Conservation (phyloP, 83 land plant genomes). For the Isoetes engelmannii region DNA sequence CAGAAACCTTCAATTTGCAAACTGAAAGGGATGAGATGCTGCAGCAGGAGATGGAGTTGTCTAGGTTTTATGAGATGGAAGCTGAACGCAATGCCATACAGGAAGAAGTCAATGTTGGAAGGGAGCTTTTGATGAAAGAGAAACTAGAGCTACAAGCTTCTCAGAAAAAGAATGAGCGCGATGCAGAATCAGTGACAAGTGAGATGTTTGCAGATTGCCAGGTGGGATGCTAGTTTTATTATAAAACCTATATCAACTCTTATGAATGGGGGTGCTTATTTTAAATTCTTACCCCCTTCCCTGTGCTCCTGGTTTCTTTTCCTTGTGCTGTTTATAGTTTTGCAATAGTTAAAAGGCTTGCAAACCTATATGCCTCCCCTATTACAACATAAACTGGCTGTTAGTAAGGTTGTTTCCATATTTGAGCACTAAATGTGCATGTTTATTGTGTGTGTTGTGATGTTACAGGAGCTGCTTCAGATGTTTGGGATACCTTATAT, state of each 20-base stretch:
- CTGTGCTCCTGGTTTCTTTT: no score
- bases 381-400: no score
- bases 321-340: no score
- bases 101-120: conserved; percentile 47
- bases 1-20: conserved; percentile 22
- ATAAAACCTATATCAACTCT: no score
- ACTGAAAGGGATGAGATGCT: conserved; percentile 26
- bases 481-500: conserved; percentile 98
- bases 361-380: no score
- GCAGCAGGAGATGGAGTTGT: conserved; percentile 24
- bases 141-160: conserved; percentile 48
- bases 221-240: conserved; percentile 31
- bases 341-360: no score
- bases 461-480: conserved; percentile 83
- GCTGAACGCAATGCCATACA: conserved; percentile 30
- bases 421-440: not conserved
- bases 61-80: conserved; percentile 32
- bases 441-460: not conserved
- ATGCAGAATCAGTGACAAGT: conserved; percentile 87
- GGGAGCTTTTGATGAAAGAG: conserved; percentile 52
- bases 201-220: conserved; percentile 99
- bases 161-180: conserved; percentile 70
- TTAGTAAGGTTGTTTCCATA: no score
- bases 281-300: no score
- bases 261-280: no score